Base-by-base conservation (phyloP, 2,329 filamentous ascomycete species). In the Neophaeococcomyces mojaviensis region DNA sequence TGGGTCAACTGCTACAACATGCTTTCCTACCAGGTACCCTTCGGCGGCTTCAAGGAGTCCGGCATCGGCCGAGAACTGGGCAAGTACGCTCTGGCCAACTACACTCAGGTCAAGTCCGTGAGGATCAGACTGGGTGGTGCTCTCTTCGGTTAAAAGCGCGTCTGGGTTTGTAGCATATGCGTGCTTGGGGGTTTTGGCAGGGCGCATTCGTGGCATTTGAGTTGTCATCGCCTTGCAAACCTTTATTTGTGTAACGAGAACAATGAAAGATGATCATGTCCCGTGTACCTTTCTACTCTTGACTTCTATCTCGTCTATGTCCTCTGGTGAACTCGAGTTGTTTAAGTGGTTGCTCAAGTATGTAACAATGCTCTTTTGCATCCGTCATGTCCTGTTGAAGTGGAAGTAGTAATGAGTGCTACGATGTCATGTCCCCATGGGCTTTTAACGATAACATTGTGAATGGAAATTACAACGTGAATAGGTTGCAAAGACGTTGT, bases 1-100 rank as follows among this genome's bases (percentile, higher is more conserved):
- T 81, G 77, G 76, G 74, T 82, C 57, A 82, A 82, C 69, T 71
- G 71, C 49, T 81, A 90, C 70, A 94, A 92, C 68, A 70, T 81
- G 51, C 69, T 92, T 1, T 78, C 84, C 64, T 78, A 81, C 67
- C 73, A 80, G 57, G 57, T 61, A 40, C 66, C 66, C 13, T 69
- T 69, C 50, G 66, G 66, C 55, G 66, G 66, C 41, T 69, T 64
- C 64, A 69, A 69, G 61, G 61, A 67, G 55, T 66, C 63, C 22
- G 66, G 66, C 56, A 49, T 68, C 41, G 66, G 66, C 52, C 66
- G 66, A 51, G 69, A 72, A 55, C 62, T 72, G 34, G 69, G 69
- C 55, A 60, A 69, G 50, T 71, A 71, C 55, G 68, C 69, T 18
- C 62, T 72, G 46, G 64, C 70, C 53, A 72, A 72, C 60, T 72